Conservation (phyloP, 108 stramenopile species). For the Skeletonema costatum region DNA sequence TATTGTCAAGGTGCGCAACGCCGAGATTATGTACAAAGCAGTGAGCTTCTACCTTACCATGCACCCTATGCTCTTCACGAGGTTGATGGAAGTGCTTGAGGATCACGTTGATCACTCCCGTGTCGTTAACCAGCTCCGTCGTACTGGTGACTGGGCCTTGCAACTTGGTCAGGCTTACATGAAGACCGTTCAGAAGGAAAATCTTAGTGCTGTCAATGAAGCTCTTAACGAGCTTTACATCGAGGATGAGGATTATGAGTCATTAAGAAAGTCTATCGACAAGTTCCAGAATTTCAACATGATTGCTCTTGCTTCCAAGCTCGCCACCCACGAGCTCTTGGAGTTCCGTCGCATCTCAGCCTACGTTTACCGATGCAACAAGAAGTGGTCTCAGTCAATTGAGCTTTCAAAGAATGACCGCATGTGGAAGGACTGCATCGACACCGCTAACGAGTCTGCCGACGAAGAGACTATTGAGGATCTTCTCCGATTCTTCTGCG, state of each 20-base stretch:
- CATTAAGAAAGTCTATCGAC: conserved; percentile 93
- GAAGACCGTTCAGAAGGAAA: conserved; percentile 95
- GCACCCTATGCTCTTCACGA: conserved; percentile 91
- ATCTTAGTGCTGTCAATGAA: conserved; percentile 98
- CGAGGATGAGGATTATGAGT: conserved; percentile 98
- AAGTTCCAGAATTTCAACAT: conserved; percentile 99
- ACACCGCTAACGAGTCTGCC: conserved; percentile 96
- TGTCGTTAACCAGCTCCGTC: conserved; percentile 95
- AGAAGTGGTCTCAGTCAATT: conserved; percentile 95
- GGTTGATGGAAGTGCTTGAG: conserved; percentile 95
- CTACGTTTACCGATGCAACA: conserved; percentile 98
- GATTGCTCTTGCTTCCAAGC: conserved; percentile 95
- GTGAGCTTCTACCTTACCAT: conserved; percentile 92
- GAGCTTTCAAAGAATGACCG: conserved; percentile 96
- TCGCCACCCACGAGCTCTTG: conserved; percentile 98
- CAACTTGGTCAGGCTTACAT: conserved; percentile 93
- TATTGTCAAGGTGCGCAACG: conserved; percentile 95
- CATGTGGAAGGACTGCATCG: conserved; percentile 99
- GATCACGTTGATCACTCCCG: conserved; percentile 96
- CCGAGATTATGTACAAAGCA: conserved; percentile 98
- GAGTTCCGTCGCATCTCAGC: conserved; percentile 99
- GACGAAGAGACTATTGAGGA: conserved; percentile 93
- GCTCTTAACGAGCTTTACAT: conserved; percentile 97
- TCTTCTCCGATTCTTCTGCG: conserved; percentile 98
- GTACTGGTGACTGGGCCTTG: conserved; percentile 94